Evolutionary conservation across 2,329 filamentous ascomycete genomes (phyloP).

Genomic region (Aspergillus phoenicis): DNA sequence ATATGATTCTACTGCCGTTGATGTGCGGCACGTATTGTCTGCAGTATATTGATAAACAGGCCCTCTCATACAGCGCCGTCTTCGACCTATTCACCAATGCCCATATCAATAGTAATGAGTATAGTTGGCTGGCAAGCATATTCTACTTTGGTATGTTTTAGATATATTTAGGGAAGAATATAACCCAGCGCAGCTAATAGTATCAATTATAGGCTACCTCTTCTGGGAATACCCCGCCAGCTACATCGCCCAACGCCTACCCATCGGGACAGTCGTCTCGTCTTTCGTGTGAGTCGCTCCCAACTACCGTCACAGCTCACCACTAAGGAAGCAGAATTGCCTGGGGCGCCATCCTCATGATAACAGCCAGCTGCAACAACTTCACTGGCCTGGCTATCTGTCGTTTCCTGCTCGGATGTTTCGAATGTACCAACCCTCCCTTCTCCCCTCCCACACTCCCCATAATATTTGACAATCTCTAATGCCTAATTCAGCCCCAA

Average conservation of each 20-base stretch:
- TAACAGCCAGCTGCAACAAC: conserved; percentile 45
- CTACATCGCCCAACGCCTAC: conserved; percentile 34
- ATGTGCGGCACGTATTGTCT: conserved; percentile 46
- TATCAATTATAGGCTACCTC: conserved; percentile 32
- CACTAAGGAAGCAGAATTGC: conserved; percentile 25
- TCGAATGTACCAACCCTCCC: conserved; percentile 36
- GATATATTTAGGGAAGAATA: too few relatives aligned
- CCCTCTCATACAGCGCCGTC: conserved; percentile 57
- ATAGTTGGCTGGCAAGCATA: conserved; percentile 58
- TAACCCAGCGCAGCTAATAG: background rate
- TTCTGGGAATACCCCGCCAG: conserved; percentile 49
- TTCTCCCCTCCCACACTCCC: too few relatives aligned
- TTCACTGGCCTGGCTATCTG: conserved; percentile 49
- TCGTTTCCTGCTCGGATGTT: conserved; percentile 51
- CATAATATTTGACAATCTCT: background rate
- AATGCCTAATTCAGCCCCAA: conserved; percentile 34
- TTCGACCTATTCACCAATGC: conserved; percentile 58
- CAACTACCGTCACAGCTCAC: background rate
- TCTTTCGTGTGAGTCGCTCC: conserved; percentile 12
- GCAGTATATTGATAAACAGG: conserved; percentile 60
- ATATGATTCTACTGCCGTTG: conserved; percentile 55
- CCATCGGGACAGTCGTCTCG: conserved; percentile 22
- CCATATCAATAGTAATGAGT: conserved; percentile 46
- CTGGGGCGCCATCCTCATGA: conserved; percentile 51
- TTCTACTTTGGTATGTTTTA: conserved; percentile 52